phyloP scores from a whole-genome alignment of 129 eudicot genomes.

The Deinandra increscens region DNA sequence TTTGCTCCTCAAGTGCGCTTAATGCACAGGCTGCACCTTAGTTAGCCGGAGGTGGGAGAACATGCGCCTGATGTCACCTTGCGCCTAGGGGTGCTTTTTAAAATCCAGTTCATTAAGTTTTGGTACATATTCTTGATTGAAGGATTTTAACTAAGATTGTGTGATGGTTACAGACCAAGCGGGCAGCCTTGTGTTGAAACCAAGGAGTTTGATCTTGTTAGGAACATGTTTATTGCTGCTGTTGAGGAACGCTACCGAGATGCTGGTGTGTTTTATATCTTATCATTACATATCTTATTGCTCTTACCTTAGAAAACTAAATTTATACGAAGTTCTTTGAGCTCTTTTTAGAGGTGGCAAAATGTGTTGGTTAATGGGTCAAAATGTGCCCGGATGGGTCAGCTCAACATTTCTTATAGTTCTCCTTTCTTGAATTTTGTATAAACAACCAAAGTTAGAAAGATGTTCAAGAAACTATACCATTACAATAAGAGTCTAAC shows the following conservation, averaged over 20 bases:
- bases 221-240: constrained; percentile 85
- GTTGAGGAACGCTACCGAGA: constrained; percentile 86
- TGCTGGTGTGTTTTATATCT: constrained; percentile 53
- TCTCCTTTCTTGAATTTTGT: background rate
- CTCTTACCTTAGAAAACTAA: background rate
- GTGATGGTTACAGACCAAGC: constrained; percentile 57
- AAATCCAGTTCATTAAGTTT: background rate
- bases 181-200: constrained; percentile 73
- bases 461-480: background rate
- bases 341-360: background rate
- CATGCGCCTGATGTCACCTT: too few relatives aligned
- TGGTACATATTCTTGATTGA: background rate
- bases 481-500: background rate
- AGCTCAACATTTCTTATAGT: background rate
- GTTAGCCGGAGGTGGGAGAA: too few relatives aligned
- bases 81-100: too few relatives aligned
- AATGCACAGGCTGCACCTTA: too few relatives aligned
- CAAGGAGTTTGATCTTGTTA: constrained; percentile 67
- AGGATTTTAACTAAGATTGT: constrained; percentile 4
- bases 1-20: too few relatives aligned
- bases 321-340: background rate
- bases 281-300: background rate
- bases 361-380: background rate
- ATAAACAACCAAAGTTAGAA: background rate
- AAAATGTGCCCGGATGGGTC: background rate